Percentiles rank a stretch among this genome's conserved stretches.
Conservation (phyloP, 768 basidiomycete genomes). For the Tulasnella sp. region DNA sequence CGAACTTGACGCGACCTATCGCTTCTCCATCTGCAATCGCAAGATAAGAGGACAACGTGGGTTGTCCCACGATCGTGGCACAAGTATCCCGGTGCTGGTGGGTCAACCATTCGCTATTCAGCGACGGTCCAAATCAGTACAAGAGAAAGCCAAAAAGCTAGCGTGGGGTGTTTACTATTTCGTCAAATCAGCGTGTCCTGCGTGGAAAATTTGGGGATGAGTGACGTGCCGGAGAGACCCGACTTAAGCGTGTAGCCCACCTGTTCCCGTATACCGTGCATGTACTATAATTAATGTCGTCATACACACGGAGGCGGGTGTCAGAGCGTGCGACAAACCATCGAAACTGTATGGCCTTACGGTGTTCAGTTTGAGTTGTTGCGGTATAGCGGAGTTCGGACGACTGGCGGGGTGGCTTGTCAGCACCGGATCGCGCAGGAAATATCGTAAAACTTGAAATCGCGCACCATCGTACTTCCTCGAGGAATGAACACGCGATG, state of each 20-base stretch:
- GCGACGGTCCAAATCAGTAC: neutral
- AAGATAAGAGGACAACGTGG: constrained; percentile 71
- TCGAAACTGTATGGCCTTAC: constrained; percentile 38
- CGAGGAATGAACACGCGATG: no score
- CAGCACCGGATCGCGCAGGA: neutral
- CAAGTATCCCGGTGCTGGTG: constrained; percentile 97
- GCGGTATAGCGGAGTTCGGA: constrained; percentile 92
- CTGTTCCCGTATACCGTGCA: constrained; percentile 91
- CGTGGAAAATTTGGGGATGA: constrained; percentile 1
- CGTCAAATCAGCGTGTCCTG: constrained; percentile 90
- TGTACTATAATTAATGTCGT: constrained; percentile 48
- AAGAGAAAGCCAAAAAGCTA: neutral
- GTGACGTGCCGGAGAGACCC: neutral
- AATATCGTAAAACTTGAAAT: neutral
- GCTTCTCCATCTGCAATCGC: constrained; percentile 91
- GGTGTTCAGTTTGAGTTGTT: constrained; percentile 89
- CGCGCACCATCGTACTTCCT: neutral
- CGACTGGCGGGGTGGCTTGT: constrained; percentile 37
- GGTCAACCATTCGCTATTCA: constrained; percentile 82
- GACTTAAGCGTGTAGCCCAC: constrained; percentile 33
- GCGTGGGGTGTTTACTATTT: constrained; percentile 54
- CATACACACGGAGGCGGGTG: constrained; percentile 13
- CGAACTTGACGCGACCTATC: constrained; percentile 79
- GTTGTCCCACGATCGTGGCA: constrained; percentile 84
- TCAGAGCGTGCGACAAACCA: neutral